Percentiles rank a stretch among this genome's conserved stretches.
Conservation (phyloP, 176 grass and related monocot genomes). For the Thinopyrum elongatum region DNA sequence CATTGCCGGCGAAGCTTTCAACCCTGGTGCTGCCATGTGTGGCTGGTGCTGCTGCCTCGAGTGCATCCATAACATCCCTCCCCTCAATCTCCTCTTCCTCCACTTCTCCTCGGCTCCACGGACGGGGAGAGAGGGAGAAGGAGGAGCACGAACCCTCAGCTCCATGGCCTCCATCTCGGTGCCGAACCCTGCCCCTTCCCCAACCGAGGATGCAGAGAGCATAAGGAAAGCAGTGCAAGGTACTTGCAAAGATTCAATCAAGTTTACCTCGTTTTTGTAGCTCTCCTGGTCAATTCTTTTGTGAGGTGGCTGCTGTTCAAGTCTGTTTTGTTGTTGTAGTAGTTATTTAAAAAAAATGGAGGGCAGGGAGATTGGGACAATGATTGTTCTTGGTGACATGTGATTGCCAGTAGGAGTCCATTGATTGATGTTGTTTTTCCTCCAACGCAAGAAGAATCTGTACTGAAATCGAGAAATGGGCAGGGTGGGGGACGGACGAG, state of each 20-base stretch:
- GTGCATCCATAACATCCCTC: constrained; percentile 59
- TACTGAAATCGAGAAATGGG: not conserved
- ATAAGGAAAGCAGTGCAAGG: constrained; percentile 79
- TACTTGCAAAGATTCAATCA: not conserved
- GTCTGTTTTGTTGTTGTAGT: not conserved
- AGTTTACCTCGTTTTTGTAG: not conserved
- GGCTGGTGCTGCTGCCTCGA: constrained; percentile 52
- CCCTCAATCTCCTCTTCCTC: constrained; percentile 43
- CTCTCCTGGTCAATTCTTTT: not conserved
- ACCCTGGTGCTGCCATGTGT: constrained; percentile 34
- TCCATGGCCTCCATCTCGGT: constrained; percentile 71
- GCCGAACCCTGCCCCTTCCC: constrained; percentile 44
- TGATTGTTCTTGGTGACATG: not conserved
- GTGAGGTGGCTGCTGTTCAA: not conserved
- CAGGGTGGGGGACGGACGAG: constrained; percentile 89
- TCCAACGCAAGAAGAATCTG: no score
- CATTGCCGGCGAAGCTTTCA: not conserved
- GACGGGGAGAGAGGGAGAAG: not conserved
- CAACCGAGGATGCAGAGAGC: constrained; percentile 57
- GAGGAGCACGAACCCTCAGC: not conserved
- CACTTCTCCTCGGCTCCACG: constrained; percentile 21
- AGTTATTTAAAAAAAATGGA: not conserved
- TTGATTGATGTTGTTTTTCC: not conserved
- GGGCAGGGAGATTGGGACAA: not conserved
- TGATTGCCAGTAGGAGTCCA: not conserved